phyloP scores from a whole-genome alignment of 768 basidiomycete genomes.

The Collybia mongolica region DNA sequence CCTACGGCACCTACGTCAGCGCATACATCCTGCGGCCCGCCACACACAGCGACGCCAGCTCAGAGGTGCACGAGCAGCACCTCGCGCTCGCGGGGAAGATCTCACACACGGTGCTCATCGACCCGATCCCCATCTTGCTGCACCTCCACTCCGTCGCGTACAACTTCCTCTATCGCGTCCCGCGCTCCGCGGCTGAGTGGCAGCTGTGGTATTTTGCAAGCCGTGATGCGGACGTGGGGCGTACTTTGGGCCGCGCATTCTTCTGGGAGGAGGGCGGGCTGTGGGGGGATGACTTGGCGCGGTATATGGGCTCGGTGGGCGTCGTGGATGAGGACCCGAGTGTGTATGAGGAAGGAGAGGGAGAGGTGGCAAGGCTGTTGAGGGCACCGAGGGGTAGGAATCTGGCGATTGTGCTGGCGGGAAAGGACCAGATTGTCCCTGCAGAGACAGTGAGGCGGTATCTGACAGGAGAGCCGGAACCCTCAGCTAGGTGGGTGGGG shows the following conservation, averaged over 20 bases:
- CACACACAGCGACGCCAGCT: slow-evolving; percentile 8
- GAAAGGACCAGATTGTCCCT: slow-evolving; percentile 40
- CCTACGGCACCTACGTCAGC: slow-evolving; percentile 60
- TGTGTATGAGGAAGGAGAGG: neutral
- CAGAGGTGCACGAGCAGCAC: neutral
- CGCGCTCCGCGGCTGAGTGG: slow-evolving; percentile 45
- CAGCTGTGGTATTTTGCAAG: slow-evolving; percentile 68
- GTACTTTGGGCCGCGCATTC: slow-evolving; percentile 57
- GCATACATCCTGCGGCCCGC: slow-evolving; percentile 50
- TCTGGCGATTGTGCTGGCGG: slow-evolving; percentile 33
- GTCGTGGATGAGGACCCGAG: neutral
- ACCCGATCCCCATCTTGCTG: slow-evolving; percentile 65
- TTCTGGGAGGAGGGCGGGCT: slow-evolving; percentile 65
- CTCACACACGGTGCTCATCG: slow-evolving; percentile 48
- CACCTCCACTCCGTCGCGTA: slow-evolving; percentile 61
- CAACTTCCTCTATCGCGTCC: slow-evolving; percentile 66
- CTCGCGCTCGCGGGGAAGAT: slow-evolving; percentile 30
- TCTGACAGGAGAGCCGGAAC: slow-evolving; percentile 27
- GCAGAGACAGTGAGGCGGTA: slow-evolving; percentile 32
- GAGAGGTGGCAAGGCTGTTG: neutral
- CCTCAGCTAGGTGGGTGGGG: slow-evolving; percentile 21
- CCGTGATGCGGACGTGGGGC: slow-evolving; percentile 60
- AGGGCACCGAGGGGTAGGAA: slow-evolving; percentile 17
- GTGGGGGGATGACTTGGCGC: slow-evolving; percentile 55
- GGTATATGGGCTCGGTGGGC: slow-evolving; percentile 16